phyloP scores from a whole-genome alignment of 805 yeast species.

The Wickerhamomyces bisporus region DNA sequence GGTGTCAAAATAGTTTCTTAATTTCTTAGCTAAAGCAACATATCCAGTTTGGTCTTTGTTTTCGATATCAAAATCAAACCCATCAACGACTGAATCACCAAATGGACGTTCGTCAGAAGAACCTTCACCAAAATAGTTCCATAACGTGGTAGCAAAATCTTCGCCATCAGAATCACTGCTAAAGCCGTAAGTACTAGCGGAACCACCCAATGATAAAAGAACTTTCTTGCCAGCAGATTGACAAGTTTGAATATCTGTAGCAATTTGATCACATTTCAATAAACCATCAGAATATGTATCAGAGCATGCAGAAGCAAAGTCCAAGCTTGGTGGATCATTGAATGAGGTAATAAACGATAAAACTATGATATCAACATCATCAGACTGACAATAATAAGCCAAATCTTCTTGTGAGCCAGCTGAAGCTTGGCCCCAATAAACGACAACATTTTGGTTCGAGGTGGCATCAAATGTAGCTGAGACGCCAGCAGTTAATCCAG shows the following conservation, averaged over 20 bases:
- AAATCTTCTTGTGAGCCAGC: constrained; percentile 48
- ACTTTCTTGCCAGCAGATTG: constrained; percentile 78
- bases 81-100: constrained; percentile 73
- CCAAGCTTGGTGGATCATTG: constrained; percentile 33
- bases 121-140: constrained; percentile 63
- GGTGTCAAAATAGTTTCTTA: constrained; percentile 47
- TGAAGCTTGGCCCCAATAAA: constrained; percentile 89
- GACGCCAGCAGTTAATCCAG: constrained; percentile 4
- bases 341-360: constrained; percentile 66
- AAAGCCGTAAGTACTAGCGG: constrained; percentile 79
- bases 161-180: constrained; percentile 75
- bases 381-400: constrained; percentile 58
- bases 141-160: constrained; percentile 51
- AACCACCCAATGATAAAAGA: constrained; percentile 72
- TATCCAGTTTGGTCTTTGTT: constrained; percentile 57
- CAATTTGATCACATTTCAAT: constrained; percentile 51
- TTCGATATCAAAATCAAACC: constrained; percentile 92
- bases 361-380: constrained; percentile 65
- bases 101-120: constrained; percentile 55
- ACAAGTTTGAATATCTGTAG: constrained; percentile 69
- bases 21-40: constrained; percentile 51
- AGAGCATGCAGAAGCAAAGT: constrained; percentile 54
- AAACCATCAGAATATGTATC: constrained; percentile 33
- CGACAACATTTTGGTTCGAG: constrained; percentile 56
- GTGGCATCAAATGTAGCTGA: constrained; percentile 28